Evolutionary conservation across 768 basidiomycete species (phyloP).

Genomic region (Leucosporidium yakuticum): DNA sequence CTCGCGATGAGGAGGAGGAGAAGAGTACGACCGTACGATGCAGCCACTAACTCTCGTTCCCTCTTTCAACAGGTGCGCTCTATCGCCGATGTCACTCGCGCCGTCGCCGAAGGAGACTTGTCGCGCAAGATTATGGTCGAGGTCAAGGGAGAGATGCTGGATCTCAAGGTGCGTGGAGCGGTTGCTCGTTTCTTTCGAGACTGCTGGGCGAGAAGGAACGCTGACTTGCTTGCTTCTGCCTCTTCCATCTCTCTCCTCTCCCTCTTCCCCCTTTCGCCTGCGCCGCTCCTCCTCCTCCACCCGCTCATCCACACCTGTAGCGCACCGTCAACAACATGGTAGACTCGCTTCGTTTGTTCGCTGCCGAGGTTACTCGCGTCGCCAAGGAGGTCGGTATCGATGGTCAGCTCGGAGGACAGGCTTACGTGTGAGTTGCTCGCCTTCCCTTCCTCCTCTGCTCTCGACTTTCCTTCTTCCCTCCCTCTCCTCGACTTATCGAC

Average conservation of each 20-base stretch:
- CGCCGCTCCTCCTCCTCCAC: background rate
- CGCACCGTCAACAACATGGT: constrained; percentile 95
- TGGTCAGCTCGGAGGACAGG: constrained; percentile 89
- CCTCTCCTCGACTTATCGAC: no score
- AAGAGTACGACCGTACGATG: no score
- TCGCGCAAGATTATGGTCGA: constrained; percentile 80
- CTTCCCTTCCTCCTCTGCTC: no score
- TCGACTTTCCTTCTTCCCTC: no score
- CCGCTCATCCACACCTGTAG: constrained; percentile 40
- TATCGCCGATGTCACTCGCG: constrained; percentile 92
- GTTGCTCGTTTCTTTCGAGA: no score
- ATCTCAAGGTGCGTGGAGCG: constrained; percentile 49
- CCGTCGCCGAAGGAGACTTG: constrained; percentile 81
- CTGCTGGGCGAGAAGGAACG: no score
- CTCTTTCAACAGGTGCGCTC: constrained; percentile 59
- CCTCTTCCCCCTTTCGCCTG: background rate
- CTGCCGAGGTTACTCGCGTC: constrained; percentile 66
- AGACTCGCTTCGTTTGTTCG: constrained; percentile 44
- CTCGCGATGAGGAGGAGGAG: no score
- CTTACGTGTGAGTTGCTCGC: constrained; percentile 48
- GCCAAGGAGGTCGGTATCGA: constrained; percentile 87
- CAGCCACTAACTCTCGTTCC: no score
- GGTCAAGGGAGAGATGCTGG: constrained; percentile 89
- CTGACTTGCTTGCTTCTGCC: background rate
- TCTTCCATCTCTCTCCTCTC: background rate